Evolutionary conservation across 495 filamentous ascomycete genomes (phyloP), one percentile per base, ranked within the genome.

Genomic region (Lophiostoma macrostomum): DNA sequence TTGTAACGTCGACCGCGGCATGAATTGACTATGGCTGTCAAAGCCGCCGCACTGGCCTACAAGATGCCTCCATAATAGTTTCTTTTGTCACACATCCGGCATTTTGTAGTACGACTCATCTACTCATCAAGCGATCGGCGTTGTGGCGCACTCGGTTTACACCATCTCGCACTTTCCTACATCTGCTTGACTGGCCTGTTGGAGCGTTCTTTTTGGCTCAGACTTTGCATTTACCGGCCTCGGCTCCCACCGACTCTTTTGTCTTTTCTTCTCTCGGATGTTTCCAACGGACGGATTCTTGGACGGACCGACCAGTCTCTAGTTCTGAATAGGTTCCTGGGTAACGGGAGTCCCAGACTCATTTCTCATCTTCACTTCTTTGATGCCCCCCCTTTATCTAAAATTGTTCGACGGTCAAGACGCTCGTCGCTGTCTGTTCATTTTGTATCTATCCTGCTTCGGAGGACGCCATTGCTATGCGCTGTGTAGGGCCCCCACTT

Each of bases 71-170:
- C 19, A 19, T 42, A 20, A 10, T 46, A 47, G 41, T 14, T 30
- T 22, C 30, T 31, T 25, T 34, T 55, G 43, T 55, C 41, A 23
- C 19, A 13, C n/a, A 8, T 27, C 39, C 24, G 30, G 39, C 50
- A 54, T 52, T 3, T 43, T 36, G 27, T n/a, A 44, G 14, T 16
- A 44, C 18, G 14, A 14, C 25, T 36, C 38, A 43, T 55, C 30
- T 47, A 55, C 35, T 54, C 50, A 54, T 54, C 50, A 39, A 54
- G 50, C 50, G 50, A 46, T 41, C 16, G 52, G 52, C 52, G 52
- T 55, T 40, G 5, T 3, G 18, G 50, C 10, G 39, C 18, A 20
- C 18, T 32, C 35, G 13, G 14, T 32, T 40, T 22, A 23, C 11
- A 4, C 5, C 22, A 22, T 3, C 24, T 35, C 6, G 5, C n/a